Base-by-base conservation (phyloP, 2,329 filamentous ascomycete species). In the Epicoccum sorghinum region DNA sequence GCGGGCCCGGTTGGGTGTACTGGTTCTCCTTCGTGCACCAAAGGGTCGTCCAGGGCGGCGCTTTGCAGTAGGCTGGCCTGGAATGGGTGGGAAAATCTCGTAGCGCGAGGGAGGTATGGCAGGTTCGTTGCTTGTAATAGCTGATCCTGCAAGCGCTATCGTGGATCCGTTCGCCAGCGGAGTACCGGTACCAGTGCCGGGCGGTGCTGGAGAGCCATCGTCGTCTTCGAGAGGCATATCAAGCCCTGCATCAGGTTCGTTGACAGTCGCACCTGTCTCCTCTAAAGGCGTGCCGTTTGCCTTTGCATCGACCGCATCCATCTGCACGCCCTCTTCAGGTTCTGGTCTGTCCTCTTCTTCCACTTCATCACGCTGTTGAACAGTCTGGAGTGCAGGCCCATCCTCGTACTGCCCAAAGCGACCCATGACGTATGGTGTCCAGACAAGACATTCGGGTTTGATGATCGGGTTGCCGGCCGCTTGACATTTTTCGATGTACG, bases 381-480 rank as follows among this genome's bases (percentile, higher is more conserved):
- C 90, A 1, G 93, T 89, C 60, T 91, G 93, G 51, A 98, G 79
- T 6, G 88, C 83, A 5, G 90, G 90, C 5, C 88, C 90, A 44
- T 92, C 84, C 69, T 96, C 91, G 65, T 95, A 93, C 66, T 91
- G 90, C 4, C 88, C 89, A 32, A 89, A 86, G 40, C 91, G 86
- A 24, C 95, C 93, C 92, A 97, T 98, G 37, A 98, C 87, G 72
- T 96, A 99, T 0, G 95, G 95, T 12, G 93, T 97, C 95, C 95
- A 99, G 9, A 93, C 89, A 24, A 99, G 82, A 14, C 87, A 87
- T 39, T 89, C 86, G 0, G 89, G 86, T 61, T 95, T 89, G 32
- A 99, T 84, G 65, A 87, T 89, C 22, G 96, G 90, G 63, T 96
- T 96, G 8, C 89, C 87, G 70, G 97, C 97, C 43, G 84, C 83